phyloP scores from a whole-genome alignment of 2,329 filamentous ascomycete species.

The Aspergillus pseudoglaucus region DNA sequence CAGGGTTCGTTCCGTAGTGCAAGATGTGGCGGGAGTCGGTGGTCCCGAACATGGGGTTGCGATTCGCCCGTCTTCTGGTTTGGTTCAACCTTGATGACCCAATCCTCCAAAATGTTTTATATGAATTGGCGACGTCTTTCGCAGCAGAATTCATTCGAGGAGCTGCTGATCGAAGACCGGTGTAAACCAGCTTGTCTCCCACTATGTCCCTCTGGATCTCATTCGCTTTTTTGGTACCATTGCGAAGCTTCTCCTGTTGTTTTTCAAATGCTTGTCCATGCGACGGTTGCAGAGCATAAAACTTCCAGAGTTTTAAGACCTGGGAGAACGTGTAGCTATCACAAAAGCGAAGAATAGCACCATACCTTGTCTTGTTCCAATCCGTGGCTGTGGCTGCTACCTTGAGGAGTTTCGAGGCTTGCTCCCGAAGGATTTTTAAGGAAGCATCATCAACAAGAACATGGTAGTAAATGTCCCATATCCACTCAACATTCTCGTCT shows the following conservation, averaged over 20 bases:
- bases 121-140: neutral
- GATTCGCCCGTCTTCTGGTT: neutral
- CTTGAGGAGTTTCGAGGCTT: neutral
- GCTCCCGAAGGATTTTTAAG: neutral
- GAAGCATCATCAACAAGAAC: neutral
- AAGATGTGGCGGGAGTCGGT: constrained; percentile 20
- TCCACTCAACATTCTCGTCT: neutral
- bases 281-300: neutral
- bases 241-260: neutral
- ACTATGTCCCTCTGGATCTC: neutral
- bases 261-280: neutral
- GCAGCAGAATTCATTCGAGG: neutral
- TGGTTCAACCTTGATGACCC: neutral
- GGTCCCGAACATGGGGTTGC: neutral
- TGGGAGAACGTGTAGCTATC: neutral
- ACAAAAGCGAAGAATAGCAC: neutral
- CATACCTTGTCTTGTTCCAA: neutral
- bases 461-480: neutral
- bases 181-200: neutral
- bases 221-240: neutral
- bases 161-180: neutral
- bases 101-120: neutral
- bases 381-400: neutral
- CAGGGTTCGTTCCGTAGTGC: constrained; percentile 47
- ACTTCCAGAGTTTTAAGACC: neutral